Conservation (phyloP, 495 filamentous ascomycete genomes). For the Daldinia childiae region DNA sequence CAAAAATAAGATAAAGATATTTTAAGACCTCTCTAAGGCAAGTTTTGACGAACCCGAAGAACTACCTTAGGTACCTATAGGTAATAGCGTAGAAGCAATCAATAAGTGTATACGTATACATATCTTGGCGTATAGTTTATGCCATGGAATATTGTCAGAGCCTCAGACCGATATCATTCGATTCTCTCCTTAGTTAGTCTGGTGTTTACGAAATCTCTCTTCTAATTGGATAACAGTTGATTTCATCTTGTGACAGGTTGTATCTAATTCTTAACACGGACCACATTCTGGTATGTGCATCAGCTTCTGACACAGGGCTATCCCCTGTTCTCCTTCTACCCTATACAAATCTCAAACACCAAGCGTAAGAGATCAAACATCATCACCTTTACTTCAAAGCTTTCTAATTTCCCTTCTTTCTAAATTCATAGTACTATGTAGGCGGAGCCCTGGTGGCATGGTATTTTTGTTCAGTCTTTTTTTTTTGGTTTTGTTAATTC, state of each 20-base stretch:
- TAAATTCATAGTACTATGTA: conserved; percentile 18
- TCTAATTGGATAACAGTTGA: conserved; percentile 29
- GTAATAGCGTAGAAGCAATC: background rate
- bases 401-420: conserved; percentile 16
- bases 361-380: conserved; percentile 50
- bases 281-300: conserved; percentile 2
- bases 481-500: conserved; percentile 8
- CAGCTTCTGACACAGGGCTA: conserved; percentile 19
- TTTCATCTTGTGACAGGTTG: conserved; percentile 13
- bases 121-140: conserved; percentile 15
- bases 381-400: conserved; percentile 31
- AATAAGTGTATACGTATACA: conserved; percentile 3
- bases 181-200: conserved; percentile 36
- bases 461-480: conserved; percentile 39
- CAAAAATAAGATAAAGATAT: too few species aligned
- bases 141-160: conserved; percentile 36
- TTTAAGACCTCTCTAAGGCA: too few species aligned
- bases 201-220: conserved; percentile 24
- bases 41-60: background rate
- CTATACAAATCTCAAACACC: conserved; percentile 55
- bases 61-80: too few species aligned
- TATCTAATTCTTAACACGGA: conserved; percentile 8
- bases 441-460: conserved; percentile 22
- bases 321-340: conserved; percentile 18
- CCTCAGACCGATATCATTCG: conserved; percentile 41